Base-by-base conservation (phyloP, 768 basidiomycete species). In the Clathrus columnatus region DNA sequence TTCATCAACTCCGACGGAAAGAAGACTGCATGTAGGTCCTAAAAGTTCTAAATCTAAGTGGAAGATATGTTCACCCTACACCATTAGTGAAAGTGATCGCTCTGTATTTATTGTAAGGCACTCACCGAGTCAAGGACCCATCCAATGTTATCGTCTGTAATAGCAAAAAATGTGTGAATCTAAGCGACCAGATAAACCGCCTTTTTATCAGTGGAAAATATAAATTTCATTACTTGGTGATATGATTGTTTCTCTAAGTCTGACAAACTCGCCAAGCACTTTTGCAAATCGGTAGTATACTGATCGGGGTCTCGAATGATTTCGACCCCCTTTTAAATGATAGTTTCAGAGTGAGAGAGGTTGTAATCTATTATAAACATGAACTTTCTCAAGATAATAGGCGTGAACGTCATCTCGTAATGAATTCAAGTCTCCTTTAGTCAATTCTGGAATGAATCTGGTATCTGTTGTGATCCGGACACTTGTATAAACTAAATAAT, bases 381-480 rank as follows among this genome's bases (percentile, higher is more conserved):
- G 36, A 60, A 87, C 91, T 60, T 76, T 72, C 0, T 70, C 65
- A 10, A 70, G 66, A 65, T 96, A 98, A 65, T 79, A 91, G 24
- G 65, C 65, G 44, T 73, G 73, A 5, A 95, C 93, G 45, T 93
- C 88, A 1, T 73, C 67, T 10, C 89, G 75, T 42, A 96, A 64
- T 7, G 93, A 97, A 67, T 98, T 96, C 26, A 98, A 68, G 68
- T 99, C 96, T 26, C 95, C 96, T 68, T 90, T 94, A 64, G 98
- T 86, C 20, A 95, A 67, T 65, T 93, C 79, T 0, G 96, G 96
- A 5, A 84, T 65, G 65, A 79, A 91, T 17, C 88, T 90, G 55
- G 7, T n/a, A n/a, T n/a, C n/a, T n/a, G n/a, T n/a, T n/a, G n/a
- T n/a, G n/a, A n/a, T n/a, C n/a, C n/a, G n/a, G n/a, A n/a, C n/a